Base-by-base conservation (phyloP, 140 eudicot genomes). In the Flaveria floridana region DNA sequence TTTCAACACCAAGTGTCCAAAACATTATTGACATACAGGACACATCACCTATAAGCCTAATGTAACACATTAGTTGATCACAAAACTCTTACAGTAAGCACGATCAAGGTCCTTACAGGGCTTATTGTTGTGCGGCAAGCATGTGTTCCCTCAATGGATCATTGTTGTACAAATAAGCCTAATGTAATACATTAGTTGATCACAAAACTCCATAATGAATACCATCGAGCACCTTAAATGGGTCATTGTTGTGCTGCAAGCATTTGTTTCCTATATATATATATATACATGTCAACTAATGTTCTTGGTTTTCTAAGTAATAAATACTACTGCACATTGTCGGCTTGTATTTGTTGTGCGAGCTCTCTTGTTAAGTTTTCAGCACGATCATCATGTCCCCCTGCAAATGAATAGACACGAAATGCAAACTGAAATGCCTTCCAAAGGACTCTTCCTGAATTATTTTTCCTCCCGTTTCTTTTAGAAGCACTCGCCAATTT, bases 351-450 rank as follows among this genome's bases (percentile, higher is more conserved):
- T 79, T 84, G 91, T 0, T 87, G 86, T 14, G 97, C 97, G 18
- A 91, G 52, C 77, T 91, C 97, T 83, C 71, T 85, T 20, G 97
- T 86, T 79, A 91, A 79, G 74, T 59, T 84, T 39, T 88, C 97
- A 19, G 96, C 97, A 34, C 97, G 90, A 11, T 91, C 97, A 73
- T 91, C 96, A 7, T 88, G 96, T 20, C 97, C 96, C 20, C 97
- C 96, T 8, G 97, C 92, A 74, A 91, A 91, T 0, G 96, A 84
- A 76, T 91, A 91, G 2, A 91, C 97, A 42, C 89, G 73, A 77
- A 68, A 91, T 15, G 97, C 96, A 86, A 91, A 88, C 52, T 91
- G 87, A 68, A 91, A 91, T 71, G 93, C 87, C 84, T 72, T 85
- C 97, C 96, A 91, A 14, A 91, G 89, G 69, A 83, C 65, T 79